Conservation (phyloP, 1,139 yeast genomes). For the Casaregolazyma suthepensis region DNA sequence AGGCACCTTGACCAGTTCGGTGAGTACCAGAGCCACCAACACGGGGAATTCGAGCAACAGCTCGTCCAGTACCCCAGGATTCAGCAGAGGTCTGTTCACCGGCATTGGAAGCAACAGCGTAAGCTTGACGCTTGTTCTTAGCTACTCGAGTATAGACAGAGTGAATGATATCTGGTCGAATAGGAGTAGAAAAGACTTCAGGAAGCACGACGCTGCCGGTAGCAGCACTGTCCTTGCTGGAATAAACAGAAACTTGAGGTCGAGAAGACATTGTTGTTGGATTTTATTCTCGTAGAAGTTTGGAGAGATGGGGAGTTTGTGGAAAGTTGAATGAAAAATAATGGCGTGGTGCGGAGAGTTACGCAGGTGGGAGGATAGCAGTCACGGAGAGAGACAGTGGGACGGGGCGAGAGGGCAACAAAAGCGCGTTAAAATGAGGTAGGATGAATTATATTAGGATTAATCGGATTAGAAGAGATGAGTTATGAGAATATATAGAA, state of each 20-base stretch:
- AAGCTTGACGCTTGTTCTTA: constrained; percentile 99
- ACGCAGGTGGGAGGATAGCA: neutral
- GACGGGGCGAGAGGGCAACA: neutral
- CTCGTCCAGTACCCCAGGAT: constrained; percentile 99
- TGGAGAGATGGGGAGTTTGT: constrained; percentile 5
- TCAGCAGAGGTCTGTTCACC: constrained; percentile 99
- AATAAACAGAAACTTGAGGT: constrained; percentile 95
- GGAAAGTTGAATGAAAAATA: neutral
- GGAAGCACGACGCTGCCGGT: constrained; percentile 86
- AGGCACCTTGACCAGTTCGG: constrained; percentile 99
- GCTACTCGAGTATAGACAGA: constrained; percentile 96
- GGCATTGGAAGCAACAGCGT: constrained; percentile 98
- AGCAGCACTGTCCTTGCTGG: constrained; percentile 83
- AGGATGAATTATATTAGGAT: too few species aligned
- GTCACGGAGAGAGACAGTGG: neutral
- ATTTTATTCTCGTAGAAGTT: constrained; percentile 5
- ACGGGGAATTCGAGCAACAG: constrained; percentile 99
- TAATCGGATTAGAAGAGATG: too few species aligned
- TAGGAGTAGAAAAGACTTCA: constrained; percentile 99
- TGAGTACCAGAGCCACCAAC: constrained; percentile 99
- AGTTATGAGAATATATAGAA: too few species aligned
- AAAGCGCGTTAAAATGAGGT: neutral
- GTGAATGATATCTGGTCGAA: constrained; percentile 99
- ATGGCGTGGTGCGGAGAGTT: constrained; percentile 5
- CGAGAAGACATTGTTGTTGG: constrained; percentile 57